Percentiles rank a stretch among this genome's conserved stretches.
Evolutionary conservation across 441 rosid species (phyloP).

Genomic region (Populus hybrid): DNA sequence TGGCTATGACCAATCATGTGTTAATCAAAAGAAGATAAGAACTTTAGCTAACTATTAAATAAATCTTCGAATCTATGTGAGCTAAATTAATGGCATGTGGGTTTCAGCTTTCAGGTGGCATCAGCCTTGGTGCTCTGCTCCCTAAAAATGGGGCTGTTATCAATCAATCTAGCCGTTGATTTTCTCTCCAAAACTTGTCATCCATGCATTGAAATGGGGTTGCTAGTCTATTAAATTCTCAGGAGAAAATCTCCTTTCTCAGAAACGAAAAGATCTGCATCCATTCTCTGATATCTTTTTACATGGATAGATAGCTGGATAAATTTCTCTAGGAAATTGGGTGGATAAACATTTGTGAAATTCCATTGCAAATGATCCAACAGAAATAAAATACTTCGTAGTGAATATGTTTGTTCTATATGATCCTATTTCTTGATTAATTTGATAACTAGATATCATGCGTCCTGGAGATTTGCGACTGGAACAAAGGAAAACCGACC

Average conservation of each 20-base stretch:
- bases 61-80: neutral
- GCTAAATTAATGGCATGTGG: constrained; percentile 20
- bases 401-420: no score
- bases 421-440: neutral
- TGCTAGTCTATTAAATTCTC: neutral
- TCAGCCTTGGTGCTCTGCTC: constrained; percentile 15
- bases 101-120: constrained; percentile 16
- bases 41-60: neutral
- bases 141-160: neutral
- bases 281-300: constrained; percentile 14
- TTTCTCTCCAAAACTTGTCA: neutral
- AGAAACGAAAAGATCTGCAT: neutral
- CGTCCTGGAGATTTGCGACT: constrained; percentile 1
- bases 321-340: constrained; percentile 6
- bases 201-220: constrained; percentile 1
- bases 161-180: neutral
- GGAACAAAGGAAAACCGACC: constrained; percentile 11
- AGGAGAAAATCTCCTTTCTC: neutral
- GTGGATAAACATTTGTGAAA: neutral
- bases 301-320: constrained; percentile 14
- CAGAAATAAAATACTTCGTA: neutral
- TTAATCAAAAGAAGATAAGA: neutral
- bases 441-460: neutral
- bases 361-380: neutral
- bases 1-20: neutral